These are phyloP conservation scores for Solanum clarkiae DNA, from an alignment of 257 asterid genomes.

Conservation along the genomic window DNA sequence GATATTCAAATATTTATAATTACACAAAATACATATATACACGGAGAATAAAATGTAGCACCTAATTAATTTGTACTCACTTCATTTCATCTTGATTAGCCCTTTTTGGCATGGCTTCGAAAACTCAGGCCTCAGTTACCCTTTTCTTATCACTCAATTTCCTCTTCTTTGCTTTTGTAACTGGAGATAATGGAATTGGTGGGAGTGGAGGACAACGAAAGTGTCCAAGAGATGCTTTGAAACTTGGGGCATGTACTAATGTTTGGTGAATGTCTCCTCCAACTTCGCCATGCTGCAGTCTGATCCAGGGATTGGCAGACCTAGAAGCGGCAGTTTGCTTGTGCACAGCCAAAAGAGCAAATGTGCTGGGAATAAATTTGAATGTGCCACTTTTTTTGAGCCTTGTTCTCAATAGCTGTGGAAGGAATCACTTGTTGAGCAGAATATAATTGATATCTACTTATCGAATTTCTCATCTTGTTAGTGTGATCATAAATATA, in stretches of 20 bases:
- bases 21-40: no score
- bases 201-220: neutral
- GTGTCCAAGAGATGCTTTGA: slow-evolving; percentile 13
- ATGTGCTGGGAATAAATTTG: neutral
- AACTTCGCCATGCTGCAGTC: slow-evolving; percentile 8
- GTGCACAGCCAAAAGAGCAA: neutral
- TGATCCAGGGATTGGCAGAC: neutral
- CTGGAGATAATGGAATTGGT: neutral
- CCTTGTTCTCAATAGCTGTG: neutral
- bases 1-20: no score
- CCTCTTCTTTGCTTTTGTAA: neutral
- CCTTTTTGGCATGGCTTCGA: neutral
- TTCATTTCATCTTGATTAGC: no score
- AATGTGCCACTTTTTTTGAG: neutral
- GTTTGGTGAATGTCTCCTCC: slow-evolving; percentile 10
- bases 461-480: no score
- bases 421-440: neutral
- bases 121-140: neutral
- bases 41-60: no score
- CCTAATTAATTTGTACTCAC: no score
- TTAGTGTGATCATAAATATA: no score
- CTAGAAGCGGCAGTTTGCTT: neutral
- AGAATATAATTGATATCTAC: neutral
- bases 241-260: slow-evolving; percentile 15
- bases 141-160: neutral